phyloP scores from a whole-genome alignment of 352 stramenopile genomes.

The Discostella stelligera region DNA sequence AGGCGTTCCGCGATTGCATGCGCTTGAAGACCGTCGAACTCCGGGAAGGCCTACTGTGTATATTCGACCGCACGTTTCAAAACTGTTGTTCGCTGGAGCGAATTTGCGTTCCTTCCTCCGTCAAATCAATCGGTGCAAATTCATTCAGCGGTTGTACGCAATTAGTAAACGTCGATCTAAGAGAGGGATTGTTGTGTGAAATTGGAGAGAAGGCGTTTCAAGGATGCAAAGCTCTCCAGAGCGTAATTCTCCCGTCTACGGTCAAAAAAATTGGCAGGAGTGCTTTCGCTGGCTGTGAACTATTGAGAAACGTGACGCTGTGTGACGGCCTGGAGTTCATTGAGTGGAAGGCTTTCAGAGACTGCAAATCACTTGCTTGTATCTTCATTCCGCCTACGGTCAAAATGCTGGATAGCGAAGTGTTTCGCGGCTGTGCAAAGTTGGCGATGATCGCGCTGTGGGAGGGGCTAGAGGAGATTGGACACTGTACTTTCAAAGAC shows the following conservation, averaged over 20 bases:
- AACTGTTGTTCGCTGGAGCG: background rate
- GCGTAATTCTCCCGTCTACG: background rate
- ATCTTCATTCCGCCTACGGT: background rate
- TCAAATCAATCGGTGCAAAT: background rate
- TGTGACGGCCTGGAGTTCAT: background rate
- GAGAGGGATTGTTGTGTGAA: background rate
- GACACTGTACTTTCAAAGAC: background rate
- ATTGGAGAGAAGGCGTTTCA: background rate
- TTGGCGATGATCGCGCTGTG: background rate
- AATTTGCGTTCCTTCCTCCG: background rate
- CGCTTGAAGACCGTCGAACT: background rate
- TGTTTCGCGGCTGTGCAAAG: background rate
- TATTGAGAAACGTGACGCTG: background rate
- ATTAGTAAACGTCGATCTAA: background rate
- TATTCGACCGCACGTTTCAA: background rate
- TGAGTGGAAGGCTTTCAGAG: background rate
- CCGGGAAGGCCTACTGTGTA: background rate
- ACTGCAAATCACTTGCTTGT: background rate
- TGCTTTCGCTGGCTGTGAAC: background rate
- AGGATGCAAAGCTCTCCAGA: background rate
- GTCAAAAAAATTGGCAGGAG: background rate
- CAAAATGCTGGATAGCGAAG: background rate
- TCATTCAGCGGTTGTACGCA: background rate
- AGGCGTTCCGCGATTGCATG: conserved; percentile 1
- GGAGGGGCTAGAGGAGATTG: conserved; percentile 3